Evolutionary conservation across 2,329 filamentous ascomycete genomes (phyloP).

Genomic region (Penicillium sp.): DNA sequence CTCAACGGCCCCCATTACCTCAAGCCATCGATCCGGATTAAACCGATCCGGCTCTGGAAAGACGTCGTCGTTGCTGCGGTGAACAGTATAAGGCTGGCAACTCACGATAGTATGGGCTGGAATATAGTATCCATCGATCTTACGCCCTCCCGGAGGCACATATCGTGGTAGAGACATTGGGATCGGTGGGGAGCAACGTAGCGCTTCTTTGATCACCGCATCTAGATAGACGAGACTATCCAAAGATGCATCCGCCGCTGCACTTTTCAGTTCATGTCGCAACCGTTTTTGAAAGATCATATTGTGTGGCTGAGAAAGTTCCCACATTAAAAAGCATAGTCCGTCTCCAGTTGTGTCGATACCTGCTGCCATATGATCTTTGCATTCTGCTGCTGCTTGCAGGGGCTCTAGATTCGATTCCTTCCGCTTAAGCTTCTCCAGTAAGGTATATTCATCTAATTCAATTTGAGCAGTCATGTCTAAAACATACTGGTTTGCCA

Average conservation of each 20-base stretch:
- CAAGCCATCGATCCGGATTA: conserved; percentile 39
- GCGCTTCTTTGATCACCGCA: conserved; percentile 65
- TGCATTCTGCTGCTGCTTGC: conserved; percentile 68
- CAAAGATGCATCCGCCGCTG: conserved; percentile 41
- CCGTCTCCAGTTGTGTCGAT: conserved; percentile 74
- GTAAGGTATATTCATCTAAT: conserved; percentile 60
- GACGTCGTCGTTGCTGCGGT: conserved; percentile 32
- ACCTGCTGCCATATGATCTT: conserved; percentile 73
- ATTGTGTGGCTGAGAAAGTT: conserved; percentile 66
- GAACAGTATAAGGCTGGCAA: conserved; percentile 45
- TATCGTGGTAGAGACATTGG: conserved; percentile 57
- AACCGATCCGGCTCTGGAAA: conserved; percentile 38
- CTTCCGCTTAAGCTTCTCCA: conserved; percentile 63
- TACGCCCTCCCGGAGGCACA: conserved; percentile 42
- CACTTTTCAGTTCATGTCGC: conserved; percentile 55
- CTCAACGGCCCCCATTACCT: conserved; percentile 35
- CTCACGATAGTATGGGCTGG: conserved; percentile 43
- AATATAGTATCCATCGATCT: conserved; percentile 42
- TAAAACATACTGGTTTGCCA: conserved; percentile 64
- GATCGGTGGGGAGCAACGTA: conserved; percentile 61
- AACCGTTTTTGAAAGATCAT: conserved; percentile 57
- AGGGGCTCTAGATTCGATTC: conserved; percentile 53
- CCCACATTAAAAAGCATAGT: conserved; percentile 72
- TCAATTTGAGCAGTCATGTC: conserved; percentile 53
- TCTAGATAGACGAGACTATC: conserved; percentile 61